These are phyloP conservation scores for Lophium mytilinum DNA, from an alignment of 495 filamentous ascomycete species.

Conservation along the genomic window DNA sequence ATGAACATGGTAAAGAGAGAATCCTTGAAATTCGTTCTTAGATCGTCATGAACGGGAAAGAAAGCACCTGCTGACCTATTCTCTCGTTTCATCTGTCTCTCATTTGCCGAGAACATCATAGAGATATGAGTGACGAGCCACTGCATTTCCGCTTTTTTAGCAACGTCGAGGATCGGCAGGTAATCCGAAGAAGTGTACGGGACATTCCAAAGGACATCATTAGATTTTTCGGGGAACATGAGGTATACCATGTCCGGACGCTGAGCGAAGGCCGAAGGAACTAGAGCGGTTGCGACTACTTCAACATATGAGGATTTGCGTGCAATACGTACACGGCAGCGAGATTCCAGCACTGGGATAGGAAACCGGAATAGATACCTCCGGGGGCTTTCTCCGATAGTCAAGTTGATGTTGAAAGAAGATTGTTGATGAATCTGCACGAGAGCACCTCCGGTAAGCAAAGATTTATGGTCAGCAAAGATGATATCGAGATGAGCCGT, in stretches of 20 bases:
- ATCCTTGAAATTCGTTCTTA: background rate
- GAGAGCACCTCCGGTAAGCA: background rate
- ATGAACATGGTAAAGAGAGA: background rate
- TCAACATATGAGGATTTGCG: conserved; percentile 42
- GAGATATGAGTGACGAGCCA: conserved; percentile 36
- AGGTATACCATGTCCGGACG: background rate
- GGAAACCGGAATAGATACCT: conserved; percentile 31
- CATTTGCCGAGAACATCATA: conserved; percentile 36
- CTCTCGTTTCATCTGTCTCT: conserved; percentile 29
- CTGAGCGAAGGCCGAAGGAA: conserved; percentile 3
- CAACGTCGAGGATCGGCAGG: conserved; percentile 35
- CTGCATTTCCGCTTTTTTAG: conserved; percentile 20
- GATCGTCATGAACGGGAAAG: background rate
- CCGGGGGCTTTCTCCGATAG: background rate
- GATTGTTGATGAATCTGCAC: background rate
- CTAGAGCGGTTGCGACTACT: conserved; percentile 37
- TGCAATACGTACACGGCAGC: conserved; percentile 36
- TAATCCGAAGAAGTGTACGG: background rate
- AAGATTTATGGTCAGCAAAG: background rate
- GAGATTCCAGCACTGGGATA: conserved; percentile 32
- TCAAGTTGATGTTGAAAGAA: background rate
- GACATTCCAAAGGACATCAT: background rate
- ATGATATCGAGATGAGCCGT: background rate
- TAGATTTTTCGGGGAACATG: background rate
- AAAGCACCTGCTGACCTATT: background rate